Percentiles rank a stretch among this genome's conserved stretches.
These are phyloP conservation scores for Crassisporium funariophilum DNA, from an alignment of 768 basidiomycete species.

Conservation along the genomic window DNA sequence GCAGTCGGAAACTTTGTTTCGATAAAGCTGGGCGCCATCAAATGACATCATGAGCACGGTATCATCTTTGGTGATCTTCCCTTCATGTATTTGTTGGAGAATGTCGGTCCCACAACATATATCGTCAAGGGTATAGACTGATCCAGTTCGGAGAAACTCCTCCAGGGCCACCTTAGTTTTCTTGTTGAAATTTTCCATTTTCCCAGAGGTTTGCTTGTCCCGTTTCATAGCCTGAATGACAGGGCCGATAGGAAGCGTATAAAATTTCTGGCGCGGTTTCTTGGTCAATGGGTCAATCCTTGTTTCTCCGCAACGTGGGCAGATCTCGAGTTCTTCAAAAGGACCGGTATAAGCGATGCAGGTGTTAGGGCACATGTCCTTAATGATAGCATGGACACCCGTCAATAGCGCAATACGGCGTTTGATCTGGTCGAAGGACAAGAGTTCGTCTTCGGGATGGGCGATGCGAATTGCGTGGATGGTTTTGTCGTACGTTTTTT, in stretches of 20 bases:
- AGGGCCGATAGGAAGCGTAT: slow-evolving; percentile 23
- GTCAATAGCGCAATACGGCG: slow-evolving; percentile 25
- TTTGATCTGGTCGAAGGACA: slow-evolving; percentile 29
- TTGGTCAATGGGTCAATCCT: slow-evolving; percentile 12
- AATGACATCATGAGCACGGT: slow-evolving; percentile 34
- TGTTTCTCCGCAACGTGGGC: slow-evolving; percentile 12
- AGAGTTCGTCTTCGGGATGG: slow-evolving; percentile 27
- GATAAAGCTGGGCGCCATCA: slow-evolving; percentile 43
- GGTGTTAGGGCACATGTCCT: slow-evolving; percentile 46
- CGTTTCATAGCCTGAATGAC: slow-evolving; percentile 25
- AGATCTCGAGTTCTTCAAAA: slow-evolving; percentile 11
- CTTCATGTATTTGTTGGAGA: slow-evolving; percentile 20
- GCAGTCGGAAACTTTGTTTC: slow-evolving; percentile 37
- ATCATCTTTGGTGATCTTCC: slow-evolving; percentile 29
- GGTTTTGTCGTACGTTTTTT: slow-evolving; percentile 18
- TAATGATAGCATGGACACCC: slow-evolving; percentile 32
- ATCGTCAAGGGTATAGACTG: slow-evolving; percentile 24
- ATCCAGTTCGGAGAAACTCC: slow-evolving; percentile 1
- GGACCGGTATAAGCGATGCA: no score
- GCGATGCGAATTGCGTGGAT: slow-evolving; percentile 9
- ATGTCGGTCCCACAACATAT: no score
- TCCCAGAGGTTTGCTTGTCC: slow-evolving; percentile 2
- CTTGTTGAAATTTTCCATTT: neutral
- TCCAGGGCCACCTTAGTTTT: slow-evolving; percentile 1
- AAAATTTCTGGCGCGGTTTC: slow-evolving; percentile 14